A percentile compares a stretch with the other conserved stretches of the same genome.
These are phyloP conservation scores for Agaricales sp. DNA, from an alignment of 1,284 basidiomycete genomes.

Conservation along the genomic window DNA sequence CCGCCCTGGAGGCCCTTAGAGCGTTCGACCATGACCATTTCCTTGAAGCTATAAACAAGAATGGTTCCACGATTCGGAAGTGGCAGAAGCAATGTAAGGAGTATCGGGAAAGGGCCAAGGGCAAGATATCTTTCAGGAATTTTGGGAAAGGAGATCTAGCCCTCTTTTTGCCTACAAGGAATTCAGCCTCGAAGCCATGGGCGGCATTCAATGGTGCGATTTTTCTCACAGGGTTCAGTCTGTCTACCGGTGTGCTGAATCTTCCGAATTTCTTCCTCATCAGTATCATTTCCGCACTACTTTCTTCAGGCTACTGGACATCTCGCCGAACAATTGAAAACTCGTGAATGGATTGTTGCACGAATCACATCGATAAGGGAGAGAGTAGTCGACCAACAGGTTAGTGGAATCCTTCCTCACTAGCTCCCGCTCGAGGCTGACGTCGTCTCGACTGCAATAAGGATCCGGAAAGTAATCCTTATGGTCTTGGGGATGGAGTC, in stretches of 20 bases:
- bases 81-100: constrained; percentile 96
- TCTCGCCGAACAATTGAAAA: constrained; percentile 77
- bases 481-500: constrained; percentile 80
- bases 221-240: constrained; percentile 5
- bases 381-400: constrained; percentile 72
- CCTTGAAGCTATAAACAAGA: constrained; percentile 70
- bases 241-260: constrained; percentile 10
- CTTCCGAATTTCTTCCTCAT: constrained; percentile 27
- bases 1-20: constrained; percentile 57
- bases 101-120: constrained; percentile 84
- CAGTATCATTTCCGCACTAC: constrained; percentile 94
- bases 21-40: constrained; percentile 80
- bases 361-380: constrained; percentile 85
- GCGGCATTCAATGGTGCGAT: constrained; percentile 88
- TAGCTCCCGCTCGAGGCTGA: constrained; percentile 2
- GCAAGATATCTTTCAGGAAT: constrained; percentile 90
- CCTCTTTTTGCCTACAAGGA: constrained; percentile 90
- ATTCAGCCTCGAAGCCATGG: constrained; percentile 88
- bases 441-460: constrained; percentile 17
- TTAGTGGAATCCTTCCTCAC: constrained; percentile 24
- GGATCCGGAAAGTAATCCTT: constrained; percentile 67
- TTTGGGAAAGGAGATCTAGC: constrained; percentile 91
- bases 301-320: constrained; percentile 84
- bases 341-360: constrained; percentile 90
- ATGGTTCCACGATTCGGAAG: constrained; percentile 81